A percentile compares a stretch with the other conserved stretches of the same genome.
These are phyloP conservation scores for Bacterosira constricta DNA, from an alignment of 108 stramenopile genomes.

Conservation along the genomic window DNA sequence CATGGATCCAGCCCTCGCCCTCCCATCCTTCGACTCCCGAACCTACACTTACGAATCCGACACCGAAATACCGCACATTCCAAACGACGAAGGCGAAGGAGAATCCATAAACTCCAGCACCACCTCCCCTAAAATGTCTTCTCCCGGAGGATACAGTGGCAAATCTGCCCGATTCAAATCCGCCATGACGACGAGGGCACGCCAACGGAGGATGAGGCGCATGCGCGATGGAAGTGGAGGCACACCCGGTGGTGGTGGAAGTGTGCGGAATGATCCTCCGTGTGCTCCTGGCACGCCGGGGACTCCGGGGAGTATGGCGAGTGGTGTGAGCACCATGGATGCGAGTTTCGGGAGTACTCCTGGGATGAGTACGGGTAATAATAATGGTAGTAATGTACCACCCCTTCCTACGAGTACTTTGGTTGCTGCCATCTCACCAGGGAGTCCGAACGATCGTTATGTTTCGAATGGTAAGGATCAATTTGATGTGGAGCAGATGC, in stretches of 20 bases:
- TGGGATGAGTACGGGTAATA: no score
- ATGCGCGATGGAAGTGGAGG: slow-evolving; percentile 9
- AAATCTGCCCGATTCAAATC: slow-evolving; percentile 15
- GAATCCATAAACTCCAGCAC: neutral
- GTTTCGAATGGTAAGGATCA: no score
- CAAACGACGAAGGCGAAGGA: neutral
- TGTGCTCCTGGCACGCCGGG: neutral
- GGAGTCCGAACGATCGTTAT: no score
- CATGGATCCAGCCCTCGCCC: neutral
- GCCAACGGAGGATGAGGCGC: slow-evolving; percentile 35
- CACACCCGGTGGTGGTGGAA: neutral
- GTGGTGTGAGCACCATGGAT: no score
- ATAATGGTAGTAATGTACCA: no score
- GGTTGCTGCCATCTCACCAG: no score
- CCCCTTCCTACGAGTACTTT: no score
- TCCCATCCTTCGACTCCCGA: neutral
- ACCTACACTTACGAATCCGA: neutral
- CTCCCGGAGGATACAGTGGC: neutral
- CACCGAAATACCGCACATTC: neutral
- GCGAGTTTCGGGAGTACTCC: no score
- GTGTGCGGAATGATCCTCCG: neutral
- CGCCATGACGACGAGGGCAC: slow-evolving; percentile 30
- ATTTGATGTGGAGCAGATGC: no score
- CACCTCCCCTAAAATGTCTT: neutral
- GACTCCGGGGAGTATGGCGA: no score